Evolutionary conservation across 768 basidiomycete genomes (phyloP), one percentile per base, ranked within the genome.

Genomic region (Kwoniella shandongensis): DNA sequence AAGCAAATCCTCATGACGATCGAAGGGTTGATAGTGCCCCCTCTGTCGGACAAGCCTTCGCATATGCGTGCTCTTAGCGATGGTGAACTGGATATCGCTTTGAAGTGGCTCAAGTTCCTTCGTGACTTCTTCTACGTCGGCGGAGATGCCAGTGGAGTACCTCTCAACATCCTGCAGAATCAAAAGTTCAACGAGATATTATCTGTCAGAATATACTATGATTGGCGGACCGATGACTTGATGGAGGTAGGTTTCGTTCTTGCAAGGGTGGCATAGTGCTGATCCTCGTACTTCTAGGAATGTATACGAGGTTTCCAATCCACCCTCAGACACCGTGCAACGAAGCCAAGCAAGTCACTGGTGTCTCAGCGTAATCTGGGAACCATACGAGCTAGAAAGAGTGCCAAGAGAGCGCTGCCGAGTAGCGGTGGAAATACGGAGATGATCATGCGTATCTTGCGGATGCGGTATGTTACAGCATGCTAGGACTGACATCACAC

Each of bases 21-120:
- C 54, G 96, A 97, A 72, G 86, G 85, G 10, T 78, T 98, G 64
- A 83, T 98, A 59, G 86, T 98, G 15, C 96, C 96, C 3, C 89
- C 93, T 2, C 77, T 99, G 54, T 89, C 88, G 4, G 90, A 94
- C 59, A 78, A 83, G 17, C 80, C 86, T 10, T 91, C 91, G 41
- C 88, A 91, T 51, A 87, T 98, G 90, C 88, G 89, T 65, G 87
- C 92, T 1, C 75, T 99, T 72, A 86, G 82, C 25, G 96, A 98
- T 69, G 93, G 94, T 78, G 96, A 97, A 78, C 88, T 98, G 35
- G 96, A 98, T 73, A 87, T 97, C 57, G 94, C 93, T n/a, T 91
- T 97, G 80, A 94, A 92, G 75, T 97, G 96, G 77, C 76, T 98
- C 51, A 93, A 92, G 90, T 97, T 97, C 81, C 70, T 99, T 73